Evolutionary conservation across 768 basidiomycete species (phyloP).

Genomic region (Lyophyllum decastes): DNA sequence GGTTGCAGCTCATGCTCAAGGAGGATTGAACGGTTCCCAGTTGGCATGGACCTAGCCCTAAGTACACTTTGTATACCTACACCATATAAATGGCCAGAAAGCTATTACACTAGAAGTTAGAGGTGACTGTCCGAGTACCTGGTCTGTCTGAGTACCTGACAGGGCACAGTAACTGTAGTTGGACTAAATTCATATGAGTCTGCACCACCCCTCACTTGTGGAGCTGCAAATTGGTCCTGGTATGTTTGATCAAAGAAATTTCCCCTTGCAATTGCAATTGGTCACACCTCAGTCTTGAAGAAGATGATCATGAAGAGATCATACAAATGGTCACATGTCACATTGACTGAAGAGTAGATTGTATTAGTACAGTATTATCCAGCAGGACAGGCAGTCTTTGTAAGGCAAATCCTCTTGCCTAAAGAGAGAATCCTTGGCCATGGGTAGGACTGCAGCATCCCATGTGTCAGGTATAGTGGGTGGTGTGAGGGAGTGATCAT

Average conservation of each 20-base stretch:
- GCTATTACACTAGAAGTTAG: too few species aligned
- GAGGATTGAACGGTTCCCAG: too few species aligned
- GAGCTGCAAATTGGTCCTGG: too few species aligned
- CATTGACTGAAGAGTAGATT: background rate
- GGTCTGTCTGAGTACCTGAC: too few species aligned
- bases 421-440: background rate
- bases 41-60: too few species aligned
- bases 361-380: slow-evolving; percentile 39
- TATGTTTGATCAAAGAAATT: background rate
- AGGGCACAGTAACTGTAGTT: too few species aligned
- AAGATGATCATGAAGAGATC: slow-evolving; percentile 1
- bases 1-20: too few species aligned
- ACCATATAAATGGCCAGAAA: too few species aligned
- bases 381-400: slow-evolving; percentile 70
- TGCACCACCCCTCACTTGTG: too few species aligned
- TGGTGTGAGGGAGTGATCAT: background rate
- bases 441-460: background rate
- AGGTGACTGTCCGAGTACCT: too few species aligned
- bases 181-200: background rate
- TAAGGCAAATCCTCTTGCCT: background rate
- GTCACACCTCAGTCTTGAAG: background rate
- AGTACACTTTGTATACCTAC: too few species aligned
- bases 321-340: background rate
- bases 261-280: too few species aligned
- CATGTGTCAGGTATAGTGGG: background rate